A percentile compares a stretch with the other conserved stretches of the same genome.
Evolutionary conservation across 768 basidiomycete species (phyloP).

Genomic region (Suillus ampliporus): DNA sequence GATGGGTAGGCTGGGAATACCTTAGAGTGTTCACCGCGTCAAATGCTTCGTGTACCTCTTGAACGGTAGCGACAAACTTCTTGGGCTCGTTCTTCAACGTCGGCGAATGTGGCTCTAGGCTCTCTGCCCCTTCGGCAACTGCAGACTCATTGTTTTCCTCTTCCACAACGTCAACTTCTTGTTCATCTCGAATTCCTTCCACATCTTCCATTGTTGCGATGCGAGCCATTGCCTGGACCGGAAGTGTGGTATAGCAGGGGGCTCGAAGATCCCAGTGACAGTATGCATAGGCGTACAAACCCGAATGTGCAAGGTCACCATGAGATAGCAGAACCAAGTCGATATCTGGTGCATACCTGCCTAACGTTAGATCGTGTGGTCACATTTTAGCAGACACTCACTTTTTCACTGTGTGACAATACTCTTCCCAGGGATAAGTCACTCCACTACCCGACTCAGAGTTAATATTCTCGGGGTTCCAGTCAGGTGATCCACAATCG

Average conservation of each 20-base stretch:
- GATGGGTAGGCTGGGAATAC: constrained; percentile 94
- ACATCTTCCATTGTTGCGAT: constrained; percentile 91
- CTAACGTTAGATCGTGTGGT: constrained; percentile 7
- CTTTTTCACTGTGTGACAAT: constrained; percentile 72
- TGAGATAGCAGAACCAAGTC: constrained; percentile 95
- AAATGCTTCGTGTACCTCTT: constrained; percentile 93
- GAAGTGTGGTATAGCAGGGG: constrained; percentile 92
- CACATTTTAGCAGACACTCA: constrained; percentile 43
- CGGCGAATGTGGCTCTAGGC: constrained; percentile 10
- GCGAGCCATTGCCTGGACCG: constrained; percentile 94
- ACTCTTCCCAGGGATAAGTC: constrained; percentile 60
- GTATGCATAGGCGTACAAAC: constrained; percentile 92
- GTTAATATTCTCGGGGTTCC: constrained; percentile 60
- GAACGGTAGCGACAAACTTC: constrained; percentile 75
- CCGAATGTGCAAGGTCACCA: constrained; percentile 87
- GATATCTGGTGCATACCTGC: constrained; percentile 77
- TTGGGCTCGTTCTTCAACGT: constrained; percentile 35
- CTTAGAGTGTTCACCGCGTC: constrained; percentile 89
- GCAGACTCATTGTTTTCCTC: constrained; percentile 32
- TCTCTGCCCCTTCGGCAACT: constrained; percentile 28
- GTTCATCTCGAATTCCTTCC: constrained; percentile 78
- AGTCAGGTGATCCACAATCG: constrained; percentile 93
- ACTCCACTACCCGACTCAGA: constrained; percentile 35
- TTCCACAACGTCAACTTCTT: constrained; percentile 52
- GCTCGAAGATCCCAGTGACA: constrained; percentile 87